Evolutionary conservation across 345 rosid genomes (phyloP), one percentile per base, ranked within the genome.

Genomic region (Viola odorata): DNA sequence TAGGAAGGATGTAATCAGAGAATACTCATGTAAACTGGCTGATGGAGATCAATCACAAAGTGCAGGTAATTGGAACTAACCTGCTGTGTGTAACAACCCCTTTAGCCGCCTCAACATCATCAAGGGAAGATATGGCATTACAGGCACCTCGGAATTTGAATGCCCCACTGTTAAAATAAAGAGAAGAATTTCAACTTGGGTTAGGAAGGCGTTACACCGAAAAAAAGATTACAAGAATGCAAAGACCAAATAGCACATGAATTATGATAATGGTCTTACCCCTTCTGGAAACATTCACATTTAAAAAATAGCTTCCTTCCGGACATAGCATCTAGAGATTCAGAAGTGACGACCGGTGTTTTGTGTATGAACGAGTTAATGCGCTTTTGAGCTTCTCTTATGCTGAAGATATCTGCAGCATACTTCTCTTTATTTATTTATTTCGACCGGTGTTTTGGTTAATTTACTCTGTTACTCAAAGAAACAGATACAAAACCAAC

Each of bases 31-130:
- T 10, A 70, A 62, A 48, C 50, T n/a, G 41, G 8, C 1, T 47
- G 42, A 38, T 9, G 55, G 32, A 23, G 45, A 23, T 10, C 50
- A 58, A 69, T 39, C 1, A 53, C 9, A 17, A 42, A 15, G 57
- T 37, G 53, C 5, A 37, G 8, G 45, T 37, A 57, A 8, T 44
- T 7, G 36, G 36, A 39, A 47, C 15, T 69, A 75, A 88, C 95
- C 98, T 91, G 98, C 95, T 89, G 60, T 89, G 98, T 7, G 96
- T 89, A 23, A 85, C 89, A 58, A 91, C 92, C 1, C 98, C 96
- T 83, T 83, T 89, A 16, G 85, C 79, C 37, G 91, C 91, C 72
- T 82, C 78, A 60, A 80, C 77, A 42, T 75, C 66, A 60, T 73
- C 78, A 52, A 91, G 96, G 3, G 95, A 89, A 66, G 67, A 68